Conservation (phyloP, 257 asterid genomes). For the Thymus quinquecostatus region DNA sequence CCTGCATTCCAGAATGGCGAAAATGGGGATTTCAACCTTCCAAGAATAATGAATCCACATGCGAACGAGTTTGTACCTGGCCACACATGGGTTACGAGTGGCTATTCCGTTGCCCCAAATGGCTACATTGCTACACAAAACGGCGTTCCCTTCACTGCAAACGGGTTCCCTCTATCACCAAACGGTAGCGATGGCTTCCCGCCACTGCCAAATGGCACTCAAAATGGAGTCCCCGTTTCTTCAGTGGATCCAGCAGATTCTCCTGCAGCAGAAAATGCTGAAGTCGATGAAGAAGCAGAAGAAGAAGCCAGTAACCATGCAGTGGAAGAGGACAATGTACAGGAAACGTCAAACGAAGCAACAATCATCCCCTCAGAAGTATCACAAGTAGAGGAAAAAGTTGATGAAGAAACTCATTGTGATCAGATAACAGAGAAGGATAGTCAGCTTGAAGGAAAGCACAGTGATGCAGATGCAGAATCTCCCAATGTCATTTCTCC, state of each 20-base stretch:
- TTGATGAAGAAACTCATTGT: conserved; percentile 36
- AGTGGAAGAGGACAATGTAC: conserved; percentile 36
- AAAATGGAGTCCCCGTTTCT: conserved; percentile 42
- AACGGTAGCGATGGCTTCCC: conserved; percentile 48
- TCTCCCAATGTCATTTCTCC: conserved; percentile 35
- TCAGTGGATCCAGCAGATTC: conserved; percentile 49
- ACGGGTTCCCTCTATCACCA: conserved; percentile 47
- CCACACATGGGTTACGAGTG: conserved; percentile 73
- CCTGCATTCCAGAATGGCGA: conserved; percentile 58
- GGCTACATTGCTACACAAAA: conserved; percentile 59
- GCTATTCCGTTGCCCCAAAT: conserved; percentile 62
- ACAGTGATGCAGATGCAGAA: conserved; percentile 35
- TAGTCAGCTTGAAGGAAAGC: conserved; percentile 39
- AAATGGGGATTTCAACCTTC: conserved; percentile 54
- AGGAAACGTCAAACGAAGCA: conserved; percentile 34
- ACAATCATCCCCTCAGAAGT: conserved; percentile 27
- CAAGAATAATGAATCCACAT: conserved; percentile 75
- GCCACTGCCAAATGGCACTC: conserved; percentile 40
- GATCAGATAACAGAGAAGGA: conserved; percentile 37
- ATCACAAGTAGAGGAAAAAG: conserved; percentile 32
- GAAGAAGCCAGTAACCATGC: conserved; percentile 35
- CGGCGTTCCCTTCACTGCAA: conserved; percentile 43
- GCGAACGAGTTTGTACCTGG: conserved; percentile 79
- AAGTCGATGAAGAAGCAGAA: conserved; percentile 38
- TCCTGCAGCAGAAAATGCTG: conserved; percentile 40